These are phyloP conservation scores for Fusarium nelsonii DNA, from an alignment of 2,329 filamentous ascomycete genomes.

Conservation along the genomic window DNA sequence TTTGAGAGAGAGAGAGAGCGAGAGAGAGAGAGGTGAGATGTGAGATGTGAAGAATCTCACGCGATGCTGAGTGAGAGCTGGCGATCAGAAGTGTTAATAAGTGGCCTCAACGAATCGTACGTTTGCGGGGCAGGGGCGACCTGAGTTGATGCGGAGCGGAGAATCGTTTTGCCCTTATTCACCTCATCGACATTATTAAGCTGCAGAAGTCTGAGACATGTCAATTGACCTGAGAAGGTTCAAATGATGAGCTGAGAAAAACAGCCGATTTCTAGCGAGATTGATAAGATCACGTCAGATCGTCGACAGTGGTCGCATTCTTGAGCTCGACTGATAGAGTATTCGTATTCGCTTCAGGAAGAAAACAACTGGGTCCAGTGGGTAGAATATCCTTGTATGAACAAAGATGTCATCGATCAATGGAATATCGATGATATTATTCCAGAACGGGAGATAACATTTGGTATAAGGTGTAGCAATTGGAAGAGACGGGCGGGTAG, in stretches of 20 bases:
- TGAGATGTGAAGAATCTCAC: no score
- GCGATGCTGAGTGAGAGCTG: slow-evolving; percentile 1
- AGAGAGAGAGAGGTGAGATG: not conserved
- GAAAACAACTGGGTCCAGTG: not conserved
- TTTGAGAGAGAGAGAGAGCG: not conserved
- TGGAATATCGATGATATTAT: no score
- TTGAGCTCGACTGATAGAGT: not conserved
- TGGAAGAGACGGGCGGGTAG: no score
- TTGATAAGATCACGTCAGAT: slow-evolving; percentile 7
- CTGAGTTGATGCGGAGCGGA: slow-evolving; percentile 33
- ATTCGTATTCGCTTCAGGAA: not conserved
- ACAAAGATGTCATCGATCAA: not conserved
- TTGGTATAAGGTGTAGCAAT: no score
- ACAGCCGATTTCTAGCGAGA: slow-evolving; percentile 1
- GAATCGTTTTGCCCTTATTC: slow-evolving; percentile 32
- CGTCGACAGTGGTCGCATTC: not conserved
- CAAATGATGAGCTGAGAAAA: not conserved
- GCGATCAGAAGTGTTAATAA: slow-evolving; percentile 3
- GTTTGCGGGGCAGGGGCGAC: slow-evolving; percentile 32
- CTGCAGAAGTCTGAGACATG: not conserved
- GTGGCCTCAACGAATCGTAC: slow-evolving; percentile 25
- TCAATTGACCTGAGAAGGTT: not conserved
- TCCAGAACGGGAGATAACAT: no score
- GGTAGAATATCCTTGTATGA: not conserved
- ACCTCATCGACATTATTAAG: slow-evolving; percentile 29